Evolutionary conservation across 2,329 filamentous ascomycete genomes (phyloP).

Genomic region (Penicillium sp.): DNA sequence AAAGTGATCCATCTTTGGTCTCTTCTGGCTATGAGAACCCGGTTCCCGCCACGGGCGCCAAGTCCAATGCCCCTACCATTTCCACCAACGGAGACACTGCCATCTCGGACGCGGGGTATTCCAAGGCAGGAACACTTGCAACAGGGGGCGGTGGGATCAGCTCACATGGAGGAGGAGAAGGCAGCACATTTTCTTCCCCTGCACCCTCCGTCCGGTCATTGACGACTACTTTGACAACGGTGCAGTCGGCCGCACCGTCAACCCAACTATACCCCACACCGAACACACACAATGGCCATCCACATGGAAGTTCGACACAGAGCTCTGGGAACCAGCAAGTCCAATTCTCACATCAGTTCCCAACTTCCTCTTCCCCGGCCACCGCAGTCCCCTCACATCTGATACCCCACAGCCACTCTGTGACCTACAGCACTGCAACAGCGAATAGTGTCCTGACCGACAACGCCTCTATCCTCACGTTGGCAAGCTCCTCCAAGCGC

Average conservation of each 20-base stretch:
- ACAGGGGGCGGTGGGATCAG: slow-evolving; percentile 62
- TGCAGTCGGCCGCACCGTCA: slow-evolving; percentile 60
- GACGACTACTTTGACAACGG: slow-evolving; percentile 64
- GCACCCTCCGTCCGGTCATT: slow-evolving; percentile 63
- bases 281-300: slow-evolving; percentile 30
- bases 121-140: slow-evolving; percentile 74
- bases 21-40: slow-evolving; percentile 61
- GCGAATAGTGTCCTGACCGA: slow-evolving; percentile 64
- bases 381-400: slow-evolving; percentile 62
- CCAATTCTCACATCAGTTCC: slow-evolving; percentile 61
- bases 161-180: slow-evolving; percentile 63
- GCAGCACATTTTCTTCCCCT: slow-evolving; percentile 64
- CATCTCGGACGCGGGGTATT: slow-evolving; percentile 71
- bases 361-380: slow-evolving; percentile 51
- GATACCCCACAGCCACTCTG: slow-evolving; percentile 50
- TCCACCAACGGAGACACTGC: slow-evolving; percentile 79
- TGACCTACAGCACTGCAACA: slow-evolving; percentile 59
- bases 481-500: slow-evolving; percentile 64
- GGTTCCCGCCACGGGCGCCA: slow-evolving; percentile 61
- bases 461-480: slow-evolving; percentile 63
- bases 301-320: slow-evolving; percentile 38
- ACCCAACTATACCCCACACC: slow-evolving; percentile 43
- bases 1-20: slow-evolving; percentile 59
- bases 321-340: slow-evolving; percentile 41
- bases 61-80: slow-evolving; percentile 73